Evolutionary conservation across 164 flowering plant species (phyloP), one percentile per base, ranked within the genome.

Genomic region (Magnolia officinalis): DNA sequence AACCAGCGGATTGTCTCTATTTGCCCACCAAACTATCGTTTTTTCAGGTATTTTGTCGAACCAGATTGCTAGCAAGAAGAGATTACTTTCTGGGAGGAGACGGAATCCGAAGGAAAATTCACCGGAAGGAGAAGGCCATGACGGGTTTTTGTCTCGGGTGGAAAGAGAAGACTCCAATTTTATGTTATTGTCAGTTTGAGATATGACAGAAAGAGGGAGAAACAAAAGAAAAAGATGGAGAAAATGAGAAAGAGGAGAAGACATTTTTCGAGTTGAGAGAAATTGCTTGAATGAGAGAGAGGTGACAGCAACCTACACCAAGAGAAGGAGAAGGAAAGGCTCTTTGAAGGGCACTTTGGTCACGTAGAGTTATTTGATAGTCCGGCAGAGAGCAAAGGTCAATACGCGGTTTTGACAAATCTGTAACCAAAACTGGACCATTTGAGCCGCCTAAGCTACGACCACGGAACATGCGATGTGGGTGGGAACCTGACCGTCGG

Each of bases 31-130:
- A 65, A 65, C 68, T 65, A 65, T 20, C 3, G 84, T 83, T 20
- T 71, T 79, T 18, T 81, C 81, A 0, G 81, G 82, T 45, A 86
- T 81, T 67, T 84, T 78, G 29, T 84, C 29, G 72, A 84, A 86
- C 86, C 85, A 84, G 45, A 80, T 80, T 50, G 82, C 81, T 7
- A 85, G 74, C 9, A 81, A 65, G 73, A 77, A 82, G 29, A 69
- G 73, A 1, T 61, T 67, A 0, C 20, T 72, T 14, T 21, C 80
- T 70, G 70, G 18, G 2, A 65, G 50, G 0, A 70, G 31, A 7
- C 45, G 72, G 79, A 85, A 85, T 16, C 87, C 83, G 19, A 83
- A 83, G 16, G 83, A 83, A 50, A 85, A 85, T 1, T 85, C 81
- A 1, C 83, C 84, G 1, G 85, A 83, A 8, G 84, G 76, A 0